Conservation (phyloP, 345 rosid species). For the Citrus inodora region DNA sequence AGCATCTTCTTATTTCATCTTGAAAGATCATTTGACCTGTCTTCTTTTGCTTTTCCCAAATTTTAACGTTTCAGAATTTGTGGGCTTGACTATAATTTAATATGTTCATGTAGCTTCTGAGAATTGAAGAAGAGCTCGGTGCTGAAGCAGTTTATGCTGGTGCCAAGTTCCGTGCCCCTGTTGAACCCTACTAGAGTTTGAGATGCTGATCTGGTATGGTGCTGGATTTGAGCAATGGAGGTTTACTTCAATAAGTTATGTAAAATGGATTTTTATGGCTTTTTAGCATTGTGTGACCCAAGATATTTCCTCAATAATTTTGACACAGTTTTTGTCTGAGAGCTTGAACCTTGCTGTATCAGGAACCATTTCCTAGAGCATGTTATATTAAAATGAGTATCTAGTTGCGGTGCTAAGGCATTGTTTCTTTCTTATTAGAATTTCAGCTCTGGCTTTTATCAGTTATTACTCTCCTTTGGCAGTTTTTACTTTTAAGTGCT, state of each 20-base stretch:
- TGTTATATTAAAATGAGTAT: background rate
- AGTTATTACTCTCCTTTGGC: no score
- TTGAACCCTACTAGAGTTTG: constrained; percentile 68
- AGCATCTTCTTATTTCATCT: background rate
- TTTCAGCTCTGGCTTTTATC: background rate
- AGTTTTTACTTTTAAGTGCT: background rate
- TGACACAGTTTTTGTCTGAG: constrained; percentile 17
- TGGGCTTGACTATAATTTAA: background rate
- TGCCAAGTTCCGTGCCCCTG: constrained; percentile 75
- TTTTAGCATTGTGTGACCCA: background rate
- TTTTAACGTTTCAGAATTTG: background rate
- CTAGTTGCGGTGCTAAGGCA: background rate
- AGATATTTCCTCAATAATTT: constrained; percentile 20
- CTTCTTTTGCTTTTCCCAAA: background rate
- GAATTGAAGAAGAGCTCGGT: constrained; percentile 95
- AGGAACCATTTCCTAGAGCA: background rate
- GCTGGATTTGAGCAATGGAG: background rate
- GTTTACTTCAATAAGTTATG: constrained; percentile 18
- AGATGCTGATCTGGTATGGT: background rate
- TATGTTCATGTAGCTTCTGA: constrained; percentile 51
- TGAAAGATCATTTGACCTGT: background rate
- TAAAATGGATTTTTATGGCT: background rate
- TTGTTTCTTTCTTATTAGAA: background rate
- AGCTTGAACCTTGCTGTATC: constrained; percentile 3
- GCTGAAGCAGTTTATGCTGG: constrained; percentile 84